phyloP scores from a whole-genome alignment of 345 rosid genomes.

The Raphanus raphanistrum region DNA sequence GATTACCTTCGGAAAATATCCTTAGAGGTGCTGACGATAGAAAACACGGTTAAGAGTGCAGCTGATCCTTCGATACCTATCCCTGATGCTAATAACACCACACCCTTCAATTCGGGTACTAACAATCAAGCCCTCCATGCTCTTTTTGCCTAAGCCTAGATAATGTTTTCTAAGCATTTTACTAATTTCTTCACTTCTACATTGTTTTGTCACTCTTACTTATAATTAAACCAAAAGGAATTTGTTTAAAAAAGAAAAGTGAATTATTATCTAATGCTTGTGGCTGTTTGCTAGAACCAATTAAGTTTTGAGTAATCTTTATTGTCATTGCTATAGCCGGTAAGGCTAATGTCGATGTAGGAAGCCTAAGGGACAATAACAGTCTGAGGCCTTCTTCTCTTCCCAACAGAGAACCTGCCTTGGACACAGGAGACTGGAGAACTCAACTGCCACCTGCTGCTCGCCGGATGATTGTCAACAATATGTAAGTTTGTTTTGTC shows the following conservation, averaged over 20 bases:
- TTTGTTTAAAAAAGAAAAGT: not conserved
- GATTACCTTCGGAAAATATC: constrained; percentile 75
- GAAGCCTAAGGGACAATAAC: constrained; percentile 38
- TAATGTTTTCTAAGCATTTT: not conserved
- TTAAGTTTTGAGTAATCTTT: not conserved
- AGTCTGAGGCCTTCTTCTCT: constrained; percentile 48
- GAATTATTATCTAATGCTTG: not conserved
- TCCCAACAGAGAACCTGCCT: constrained; percentile 44
- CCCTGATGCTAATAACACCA: constrained; percentile 36
- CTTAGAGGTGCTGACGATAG: constrained; percentile 73
- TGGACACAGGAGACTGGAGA: constrained; percentile 65
- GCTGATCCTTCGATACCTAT: constrained; percentile 29
- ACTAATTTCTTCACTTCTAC: not conserved
- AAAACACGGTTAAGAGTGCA: constrained; percentile 17
- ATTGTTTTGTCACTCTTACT: not conserved
- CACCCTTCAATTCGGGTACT: constrained; percentile 19
- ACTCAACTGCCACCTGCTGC: constrained; percentile 52
- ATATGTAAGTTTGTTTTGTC: constrained; percentile 47
- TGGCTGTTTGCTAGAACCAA: not conserved
- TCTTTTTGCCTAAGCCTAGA: not conserved
- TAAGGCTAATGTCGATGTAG: not conserved
- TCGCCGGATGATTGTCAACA: constrained; percentile 58
- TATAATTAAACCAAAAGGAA: not conserved
- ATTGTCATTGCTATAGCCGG: not conserved
- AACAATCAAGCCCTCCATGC: not conserved